These are phyloP conservation scores for Hypholoma sublateritium DNA, from an alignment of 768 basidiomycete genomes.

Conservation along the genomic window DNA sequence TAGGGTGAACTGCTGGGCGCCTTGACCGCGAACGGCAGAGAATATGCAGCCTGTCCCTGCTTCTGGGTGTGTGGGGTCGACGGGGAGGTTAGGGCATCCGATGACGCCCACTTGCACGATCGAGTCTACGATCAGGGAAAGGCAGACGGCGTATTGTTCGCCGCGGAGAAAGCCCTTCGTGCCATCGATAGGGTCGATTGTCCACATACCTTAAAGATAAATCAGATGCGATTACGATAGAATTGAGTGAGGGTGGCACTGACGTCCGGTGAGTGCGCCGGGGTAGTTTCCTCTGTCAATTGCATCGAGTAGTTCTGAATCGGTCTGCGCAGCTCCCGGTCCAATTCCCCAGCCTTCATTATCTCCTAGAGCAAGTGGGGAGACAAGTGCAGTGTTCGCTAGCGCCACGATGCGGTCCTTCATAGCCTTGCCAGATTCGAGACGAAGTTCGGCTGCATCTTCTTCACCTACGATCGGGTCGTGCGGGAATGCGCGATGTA, in stretches of 20 bases:
- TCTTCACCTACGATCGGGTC: slow-evolving; percentile 96
- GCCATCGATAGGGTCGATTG: slow-evolving; percentile 88
- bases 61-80: slow-evolving; percentile 49
- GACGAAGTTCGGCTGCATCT: slow-evolving; percentile 77
- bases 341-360: slow-evolving; percentile 72
- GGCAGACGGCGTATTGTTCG: slow-evolving; percentile 90
- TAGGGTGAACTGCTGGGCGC: slow-evolving; percentile 71
- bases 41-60: slow-evolving; percentile 79
- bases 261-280: slow-evolving; percentile 75
- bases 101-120: slow-evolving; percentile 82
- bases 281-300: slow-evolving; percentile 82
- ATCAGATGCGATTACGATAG: slow-evolving; percentile 1
- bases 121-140: slow-evolving; percentile 80
- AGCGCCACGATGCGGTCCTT: slow-evolving; percentile 71
- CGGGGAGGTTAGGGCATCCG: slow-evolving; percentile 89
- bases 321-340: slow-evolving; percentile 48
- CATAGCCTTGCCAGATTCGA: slow-evolving; percentile 19
- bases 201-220: slow-evolving; percentile 68
- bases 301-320: slow-evolving; percentile 69
- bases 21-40: slow-evolving; percentile 83
- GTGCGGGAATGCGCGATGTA: slow-evolving; percentile 72
- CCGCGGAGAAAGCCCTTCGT: slow-evolving; percentile 93
- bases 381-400: slow-evolving; percentile 75
- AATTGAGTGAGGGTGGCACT: slow-evolving; percentile 29
- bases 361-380: slow-evolving; percentile 56